A percentile compares a stretch with the other conserved stretches of the same genome.
Conservation (phyloP, 805 yeast species). For the Zygotorulaspora chibaensis region DNA sequence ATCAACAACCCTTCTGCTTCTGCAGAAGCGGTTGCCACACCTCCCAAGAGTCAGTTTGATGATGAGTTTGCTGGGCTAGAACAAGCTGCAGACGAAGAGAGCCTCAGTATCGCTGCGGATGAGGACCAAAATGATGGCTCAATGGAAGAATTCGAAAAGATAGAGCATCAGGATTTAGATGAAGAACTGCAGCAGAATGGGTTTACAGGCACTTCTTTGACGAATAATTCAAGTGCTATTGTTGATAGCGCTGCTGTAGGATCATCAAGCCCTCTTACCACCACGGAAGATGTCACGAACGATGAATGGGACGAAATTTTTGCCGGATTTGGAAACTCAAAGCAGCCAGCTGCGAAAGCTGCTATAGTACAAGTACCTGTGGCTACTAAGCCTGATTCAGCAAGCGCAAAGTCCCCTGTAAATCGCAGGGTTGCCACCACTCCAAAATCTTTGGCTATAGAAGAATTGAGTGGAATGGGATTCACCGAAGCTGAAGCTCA, state of each 20-base stretch:
- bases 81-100: slow-evolving; percentile 41
- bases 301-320: slow-evolving; percentile 95
- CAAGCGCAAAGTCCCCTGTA: slow-evolving; percentile 11
- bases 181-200: slow-evolving; percentile 25
- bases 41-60: slow-evolving; percentile 32
- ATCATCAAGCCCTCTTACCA: neutral
- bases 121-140: slow-evolving; percentile 22
- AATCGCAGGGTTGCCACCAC: slow-evolving; percentile 39
- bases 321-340: slow-evolving; percentile 72
- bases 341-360: slow-evolving; percentile 9
- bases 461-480: slow-evolving; percentile 87
- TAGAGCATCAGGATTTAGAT: slow-evolving; percentile 25
- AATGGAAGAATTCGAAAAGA: slow-evolving; percentile 26
- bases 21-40: slow-evolving; percentile 10
- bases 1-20: slow-evolving; percentile 2
- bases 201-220: slow-evolving; percentile 19
- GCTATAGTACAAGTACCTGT: slow-evolving; percentile 19
- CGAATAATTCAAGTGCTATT: slow-evolving; percentile 4
- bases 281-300: slow-evolving; percentile 31
- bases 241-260: slow-evolving; percentile 3
- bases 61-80: slow-evolving; percentile 44
- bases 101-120: slow-evolving; percentile 29
- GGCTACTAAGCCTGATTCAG: slow-evolving; percentile 8
- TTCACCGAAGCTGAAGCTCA: slow-evolving; percentile 62
- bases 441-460: slow-evolving; percentile 56